Base-by-base conservation (phyloP, 805 yeast genomes). In the Scheffersomyces stipitis region DNA sequence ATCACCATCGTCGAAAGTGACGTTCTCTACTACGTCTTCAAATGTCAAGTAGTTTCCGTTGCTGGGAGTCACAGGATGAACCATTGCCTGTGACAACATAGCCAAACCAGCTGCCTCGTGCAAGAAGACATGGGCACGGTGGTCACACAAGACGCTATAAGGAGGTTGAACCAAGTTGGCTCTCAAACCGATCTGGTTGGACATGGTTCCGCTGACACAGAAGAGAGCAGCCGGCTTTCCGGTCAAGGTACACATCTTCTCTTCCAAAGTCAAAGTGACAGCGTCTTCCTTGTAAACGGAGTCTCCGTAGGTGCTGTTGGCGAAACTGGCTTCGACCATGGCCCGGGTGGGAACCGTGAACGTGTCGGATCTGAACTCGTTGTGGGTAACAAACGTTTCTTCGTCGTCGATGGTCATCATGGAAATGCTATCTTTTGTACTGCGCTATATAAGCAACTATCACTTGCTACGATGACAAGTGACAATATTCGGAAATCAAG, bases 91-190 rank as follows among this genome's bases (percentile, higher is more conserved):
- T 10, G 95, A 86, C 41, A 91, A 69, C 34, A 86, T 79, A 4
- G 96, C 95, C 34, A 91, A 62, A 2, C 97, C 98, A 24, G 90
- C 96, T 17, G 96, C 96, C 64, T 90, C 98, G 49, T 80, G 80
- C 20, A 80, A 69, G 59, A 74, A 90, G 17, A 90, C 81, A 54
- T 90, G 98, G 9, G 91, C 81, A 43, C 96, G 73, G 61, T 81
- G 73, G 60, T 91, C 97, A 66, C 96, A 87, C 32, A 90, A 54
- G 17, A 91, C 70, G n/a, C 90, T 76, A 64, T 82, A 81, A 2
- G 96, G 95, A 13, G 96, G 96, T 54, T 85, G 91, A 43, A 59
- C 61, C 32, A 91, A 65, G 47, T 83, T 86, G 4, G 88, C 69
- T 52, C 96, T 72, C 30, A 90, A 58, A 12, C 83, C 96, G 42